Conservation (phyloP, 305 asterid species). For the Lippia alba region DNA sequence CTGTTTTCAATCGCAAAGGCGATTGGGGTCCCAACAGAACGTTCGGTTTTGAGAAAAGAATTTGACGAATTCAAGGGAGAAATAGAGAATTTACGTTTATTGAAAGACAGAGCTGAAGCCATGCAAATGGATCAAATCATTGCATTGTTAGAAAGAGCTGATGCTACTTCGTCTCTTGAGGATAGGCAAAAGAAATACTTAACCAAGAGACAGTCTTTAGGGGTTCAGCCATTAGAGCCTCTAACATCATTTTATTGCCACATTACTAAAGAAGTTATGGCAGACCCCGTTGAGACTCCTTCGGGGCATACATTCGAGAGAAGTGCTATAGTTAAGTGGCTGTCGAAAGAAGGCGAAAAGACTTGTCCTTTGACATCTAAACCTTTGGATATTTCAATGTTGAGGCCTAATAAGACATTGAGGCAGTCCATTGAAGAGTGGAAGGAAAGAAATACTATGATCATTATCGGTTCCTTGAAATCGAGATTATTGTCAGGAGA, state of each 20-base stretch:
- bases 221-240: constrained; percentile 60
- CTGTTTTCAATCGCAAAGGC: constrained; percentile 64
- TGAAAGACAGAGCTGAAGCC: constrained; percentile 69
- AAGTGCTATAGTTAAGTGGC: constrained; percentile 67
- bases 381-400: constrained; percentile 52
- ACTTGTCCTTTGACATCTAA: constrained; percentile 60
- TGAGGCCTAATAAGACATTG: constrained; percentile 70
- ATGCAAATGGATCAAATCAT: constrained; percentile 78
- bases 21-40: constrained; percentile 61
- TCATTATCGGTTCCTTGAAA: constrained; percentile 54
- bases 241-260: constrained; percentile 66
- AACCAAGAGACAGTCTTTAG: constrained; percentile 55
- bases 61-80: constrained; percentile 60
- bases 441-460: constrained; percentile 75
- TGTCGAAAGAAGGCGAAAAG: constrained; percentile 40
- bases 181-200: constrained; percentile 62
- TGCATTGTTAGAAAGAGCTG: constrained; percentile 64
- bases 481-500: constrained; percentile 45
- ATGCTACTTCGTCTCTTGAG: constrained; percentile 53
- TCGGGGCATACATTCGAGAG: constrained; percentile 70
- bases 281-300: constrained; percentile 75
- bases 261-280: constrained; percentile 64
- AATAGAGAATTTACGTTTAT: constrained; percentile 52
- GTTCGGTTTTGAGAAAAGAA: constrained; percentile 53
- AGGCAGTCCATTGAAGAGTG: constrained; percentile 81